phyloP scores from a whole-genome alignment of 176 grass and related monocot genomes.

The Carex parvula region DNA sequence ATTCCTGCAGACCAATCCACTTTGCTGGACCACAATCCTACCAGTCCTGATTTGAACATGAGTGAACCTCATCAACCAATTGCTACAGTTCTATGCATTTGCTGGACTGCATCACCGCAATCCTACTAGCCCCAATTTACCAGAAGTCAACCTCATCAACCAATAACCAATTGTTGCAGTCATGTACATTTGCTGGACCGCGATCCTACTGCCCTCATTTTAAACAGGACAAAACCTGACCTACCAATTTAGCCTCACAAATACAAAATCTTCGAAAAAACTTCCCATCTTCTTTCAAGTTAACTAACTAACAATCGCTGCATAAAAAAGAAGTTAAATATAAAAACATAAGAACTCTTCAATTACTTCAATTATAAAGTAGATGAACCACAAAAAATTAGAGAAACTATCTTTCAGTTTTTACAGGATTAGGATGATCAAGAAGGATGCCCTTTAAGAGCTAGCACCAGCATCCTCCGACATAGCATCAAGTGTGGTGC shows the following conservation, averaged over 20 bases:
- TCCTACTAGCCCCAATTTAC: not conserved
- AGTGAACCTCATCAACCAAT: not conserved
- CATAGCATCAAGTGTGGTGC: conserved; percentile 14
- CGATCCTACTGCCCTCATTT: not conserved
- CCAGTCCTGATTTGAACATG: not conserved
- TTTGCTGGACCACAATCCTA: not conserved
- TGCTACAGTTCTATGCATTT: not conserved
- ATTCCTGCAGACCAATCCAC: too few species aligned
- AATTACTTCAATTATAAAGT: not conserved
- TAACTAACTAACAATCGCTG: not conserved
- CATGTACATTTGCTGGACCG: not conserved
- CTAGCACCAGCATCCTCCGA: conserved; percentile 18
- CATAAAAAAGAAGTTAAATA: not conserved
- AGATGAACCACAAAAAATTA: not conserved
- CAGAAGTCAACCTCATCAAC: not conserved
- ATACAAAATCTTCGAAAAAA: not conserved
- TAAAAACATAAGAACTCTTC: conserved; percentile 6
- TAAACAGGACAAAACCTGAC: not conserved
- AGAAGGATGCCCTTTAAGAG: not conserved
- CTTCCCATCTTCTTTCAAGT: not conserved
- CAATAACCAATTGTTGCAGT: not conserved
- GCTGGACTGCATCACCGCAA: not conserved
- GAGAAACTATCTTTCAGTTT: conserved; percentile 3
- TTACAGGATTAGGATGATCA: conserved; percentile 6
- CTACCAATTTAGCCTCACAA: not conserved